Percentiles rank a stretch among this genome's conserved stretches.
Conservation (phyloP, 2,329 filamentous ascomycete genomes). For the Pleoardoris graminearum region DNA sequence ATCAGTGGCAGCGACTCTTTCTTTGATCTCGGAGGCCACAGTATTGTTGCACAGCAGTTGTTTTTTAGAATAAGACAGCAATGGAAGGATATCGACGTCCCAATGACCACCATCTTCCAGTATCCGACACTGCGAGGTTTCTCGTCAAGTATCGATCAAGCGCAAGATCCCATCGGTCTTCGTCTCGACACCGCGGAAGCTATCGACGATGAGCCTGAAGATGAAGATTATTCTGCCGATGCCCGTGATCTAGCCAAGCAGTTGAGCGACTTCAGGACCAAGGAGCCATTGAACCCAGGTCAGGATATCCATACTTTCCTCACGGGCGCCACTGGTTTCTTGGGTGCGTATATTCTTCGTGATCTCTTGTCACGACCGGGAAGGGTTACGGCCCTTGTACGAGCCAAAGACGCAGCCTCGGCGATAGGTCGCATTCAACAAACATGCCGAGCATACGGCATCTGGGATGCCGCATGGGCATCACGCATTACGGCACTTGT, state of each 20-base stretch:
- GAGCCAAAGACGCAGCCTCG: constrained; percentile 64
- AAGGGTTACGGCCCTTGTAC: constrained; percentile 75
- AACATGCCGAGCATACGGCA: constrained; percentile 74
- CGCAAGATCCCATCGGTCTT: constrained; percentile 54
- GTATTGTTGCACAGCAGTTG: constrained; percentile 79
- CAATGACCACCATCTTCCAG: constrained; percentile 71
- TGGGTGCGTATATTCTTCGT: constrained; percentile 77
- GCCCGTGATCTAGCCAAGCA: constrained; percentile 55
- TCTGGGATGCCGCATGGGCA: constrained; percentile 74
- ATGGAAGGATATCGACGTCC: constrained; percentile 65
- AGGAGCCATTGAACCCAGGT: constrained; percentile 47
- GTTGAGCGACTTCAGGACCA: constrained; percentile 47
- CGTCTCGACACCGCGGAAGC: constrained; percentile 46
- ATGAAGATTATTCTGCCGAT: constrained; percentile 58
- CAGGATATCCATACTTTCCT: constrained; percentile 69
- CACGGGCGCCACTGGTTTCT: constrained; percentile 87
- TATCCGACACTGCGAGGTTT: constrained; percentile 65
- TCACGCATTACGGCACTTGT: constrained; percentile 67
- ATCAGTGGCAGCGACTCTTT: constrained; percentile 67
- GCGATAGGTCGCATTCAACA: constrained; percentile 67
- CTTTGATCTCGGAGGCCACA: constrained; percentile 81
- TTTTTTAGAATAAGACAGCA: constrained; percentile 69
- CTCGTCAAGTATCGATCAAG: constrained; percentile 56
- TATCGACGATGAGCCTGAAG: constrained; percentile 52
- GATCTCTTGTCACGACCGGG: constrained; percentile 70